phyloP scores from a whole-genome alignment of 208 protist genomes.

The Blastocrithidia nonstop region DNA sequence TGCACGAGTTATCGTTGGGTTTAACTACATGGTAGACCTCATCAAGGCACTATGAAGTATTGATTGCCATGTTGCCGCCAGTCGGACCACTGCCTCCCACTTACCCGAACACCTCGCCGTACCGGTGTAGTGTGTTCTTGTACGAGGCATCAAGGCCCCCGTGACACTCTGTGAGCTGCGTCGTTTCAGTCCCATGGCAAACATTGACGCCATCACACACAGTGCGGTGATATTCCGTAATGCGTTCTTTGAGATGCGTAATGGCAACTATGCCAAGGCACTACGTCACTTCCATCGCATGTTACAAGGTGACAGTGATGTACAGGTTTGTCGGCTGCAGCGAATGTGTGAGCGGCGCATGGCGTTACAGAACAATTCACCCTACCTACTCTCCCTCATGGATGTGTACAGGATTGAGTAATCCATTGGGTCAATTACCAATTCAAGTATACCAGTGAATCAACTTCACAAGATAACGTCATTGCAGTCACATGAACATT shows the following conservation, averaged over 20 bases:
- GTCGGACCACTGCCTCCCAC: slow-evolving; percentile 25
- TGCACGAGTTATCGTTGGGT: slow-evolving; percentile 21
- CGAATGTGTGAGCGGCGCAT: slow-evolving; percentile 11
- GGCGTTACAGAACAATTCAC: slow-evolving; percentile 4
- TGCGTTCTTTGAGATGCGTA: slow-evolving; percentile 39
- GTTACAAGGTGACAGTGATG: background rate
- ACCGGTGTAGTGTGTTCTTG: slow-evolving; percentile 46
- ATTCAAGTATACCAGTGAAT: too few species aligned
- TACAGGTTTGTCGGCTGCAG: slow-evolving; percentile 11
- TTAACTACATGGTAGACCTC: slow-evolving; percentile 19
- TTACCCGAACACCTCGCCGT: slow-evolving; percentile 23
- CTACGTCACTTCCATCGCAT: slow-evolving; percentile 8
- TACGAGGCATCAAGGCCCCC: slow-evolving; percentile 14
- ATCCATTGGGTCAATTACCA: too few species aligned
- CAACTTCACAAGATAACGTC: too few species aligned
- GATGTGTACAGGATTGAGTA: too few species aligned
- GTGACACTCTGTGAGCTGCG: slow-evolving; percentile 40
- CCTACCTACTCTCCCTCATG: too few species aligned
- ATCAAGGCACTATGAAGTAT: slow-evolving; percentile 32
- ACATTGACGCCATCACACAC: slow-evolving; percentile 11
- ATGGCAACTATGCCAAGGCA: slow-evolving; percentile 25
- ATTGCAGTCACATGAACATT: too few species aligned
- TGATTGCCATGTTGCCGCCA: slow-evolving; percentile 38
- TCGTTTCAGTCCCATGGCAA: slow-evolving; percentile 4
- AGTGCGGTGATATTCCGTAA: slow-evolving; percentile 16